phyloP scores from a whole-genome alignment of 2,329 filamentous ascomycete species.

The Davidsoniella eucalypti region DNA sequence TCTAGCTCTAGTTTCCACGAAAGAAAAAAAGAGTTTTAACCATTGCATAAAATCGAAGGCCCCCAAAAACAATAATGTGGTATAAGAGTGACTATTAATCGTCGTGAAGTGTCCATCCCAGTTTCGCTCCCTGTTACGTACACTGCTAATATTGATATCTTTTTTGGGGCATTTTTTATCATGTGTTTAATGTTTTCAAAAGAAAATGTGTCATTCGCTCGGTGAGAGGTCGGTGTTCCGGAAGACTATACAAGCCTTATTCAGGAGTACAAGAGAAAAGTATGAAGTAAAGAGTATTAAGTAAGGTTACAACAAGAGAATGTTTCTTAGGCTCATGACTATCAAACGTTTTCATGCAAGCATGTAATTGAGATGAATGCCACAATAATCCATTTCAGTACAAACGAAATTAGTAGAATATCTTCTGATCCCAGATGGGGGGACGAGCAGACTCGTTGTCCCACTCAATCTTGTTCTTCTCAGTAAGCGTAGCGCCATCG shows the following conservation, averaged over 20 bases:
- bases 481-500: conserved; percentile 52
- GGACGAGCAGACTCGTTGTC: conserved; percentile 26
- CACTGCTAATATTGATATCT: no score
- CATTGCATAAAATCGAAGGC: not conserved
- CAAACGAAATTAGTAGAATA: conserved; percentile 23
- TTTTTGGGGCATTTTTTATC: no score
- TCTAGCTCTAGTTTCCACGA: not conserved
- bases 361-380: no score
- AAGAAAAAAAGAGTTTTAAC: not conserved
- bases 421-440: conserved; percentile 29
- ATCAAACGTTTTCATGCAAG: no score
- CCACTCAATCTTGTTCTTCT: conserved; percentile 37
- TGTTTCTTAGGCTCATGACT: no score
- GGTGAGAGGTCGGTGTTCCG: no score
- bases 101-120: not conserved
- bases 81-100: not conserved
- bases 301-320: not conserved
- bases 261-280: no score
- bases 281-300: not conserved
- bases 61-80: conserved; percentile 1
- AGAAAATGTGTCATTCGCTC: no score
- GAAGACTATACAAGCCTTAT: no score
- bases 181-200: no score
- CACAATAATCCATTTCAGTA: no score
- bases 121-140: not conserved